phyloP scores from a whole-genome alignment of 805 yeast species.

The Candida yuanshanica region DNA sequence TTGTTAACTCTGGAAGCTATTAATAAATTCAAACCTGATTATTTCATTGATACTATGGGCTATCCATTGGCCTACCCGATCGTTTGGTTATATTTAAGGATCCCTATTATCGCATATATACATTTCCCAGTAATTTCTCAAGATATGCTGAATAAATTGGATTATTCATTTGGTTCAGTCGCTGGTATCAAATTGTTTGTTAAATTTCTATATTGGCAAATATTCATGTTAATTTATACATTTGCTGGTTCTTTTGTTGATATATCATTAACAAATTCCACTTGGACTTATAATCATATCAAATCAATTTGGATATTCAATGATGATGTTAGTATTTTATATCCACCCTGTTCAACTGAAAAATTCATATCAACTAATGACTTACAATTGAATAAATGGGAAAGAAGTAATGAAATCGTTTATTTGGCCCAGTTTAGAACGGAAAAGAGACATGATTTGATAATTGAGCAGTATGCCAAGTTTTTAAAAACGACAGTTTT shows the following conservation, averaged over 20 bases:
- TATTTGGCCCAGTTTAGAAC: slow-evolving; percentile 89
- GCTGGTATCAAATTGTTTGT: slow-evolving; percentile 23
- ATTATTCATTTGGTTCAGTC: slow-evolving; percentile 22
- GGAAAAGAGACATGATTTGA: slow-evolving; percentile 81
- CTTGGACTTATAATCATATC: slow-evolving; percentile 88
- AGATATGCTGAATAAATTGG: slow-evolving; percentile 75
- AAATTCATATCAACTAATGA: slow-evolving; percentile 28
- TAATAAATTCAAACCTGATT: slow-evolving; percentile 62
- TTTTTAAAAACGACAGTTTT: slow-evolving; percentile 32
- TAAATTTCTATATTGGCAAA: slow-evolving; percentile 66
- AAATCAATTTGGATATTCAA: slow-evolving; percentile 53
- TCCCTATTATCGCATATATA: slow-evolving; percentile 84
- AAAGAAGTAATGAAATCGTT: slow-evolving; percentile 32
- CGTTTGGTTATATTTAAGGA: slow-evolving; percentile 45
- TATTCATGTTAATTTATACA: slow-evolving; percentile 57
- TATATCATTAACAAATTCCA: slow-evolving; percentile 70
- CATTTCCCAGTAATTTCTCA: slow-evolving; percentile 89
- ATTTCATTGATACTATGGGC: slow-evolving; percentile 94
- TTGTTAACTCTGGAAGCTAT: slow-evolving; percentile 68
- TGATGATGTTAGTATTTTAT: slow-evolving; percentile 44
- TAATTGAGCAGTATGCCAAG: slow-evolving; percentile 56
- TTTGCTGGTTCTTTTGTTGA: slow-evolving; percentile 62
- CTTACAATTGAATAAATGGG: slow-evolving; percentile 13
- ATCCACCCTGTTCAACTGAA: slow-evolving; percentile 88
- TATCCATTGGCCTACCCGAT: slow-evolving; percentile 81